Evolutionary conservation across 83 land plant species (phyloP).

Genomic region (Picea abies): DNA sequence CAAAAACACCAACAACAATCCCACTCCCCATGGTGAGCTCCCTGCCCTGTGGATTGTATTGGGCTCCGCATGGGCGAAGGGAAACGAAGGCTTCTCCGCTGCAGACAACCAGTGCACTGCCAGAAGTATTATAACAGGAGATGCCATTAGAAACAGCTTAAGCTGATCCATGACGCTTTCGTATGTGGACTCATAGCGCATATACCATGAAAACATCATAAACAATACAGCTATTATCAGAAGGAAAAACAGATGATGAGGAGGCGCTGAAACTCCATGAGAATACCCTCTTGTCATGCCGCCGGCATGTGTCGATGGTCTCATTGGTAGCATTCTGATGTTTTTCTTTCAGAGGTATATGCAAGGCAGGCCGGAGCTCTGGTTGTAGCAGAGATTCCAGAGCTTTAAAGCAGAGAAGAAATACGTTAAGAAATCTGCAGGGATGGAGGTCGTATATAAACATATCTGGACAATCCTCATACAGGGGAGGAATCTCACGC

Average conservation of each 20-base stretch:
- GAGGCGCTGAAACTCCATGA: background rate
- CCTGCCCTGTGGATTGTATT: slow-evolving; percentile 31
- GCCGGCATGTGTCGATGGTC: too few species aligned
- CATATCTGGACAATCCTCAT: too few species aligned
- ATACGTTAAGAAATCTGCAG: too few species aligned
- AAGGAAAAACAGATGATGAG: slow-evolving; percentile 44
- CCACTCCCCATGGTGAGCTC: slow-evolving; percentile 65
- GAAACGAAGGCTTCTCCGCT: slow-evolving; percentile 9
- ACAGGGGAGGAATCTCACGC: too few species aligned
- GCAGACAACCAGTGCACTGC: slow-evolving; percentile 41
- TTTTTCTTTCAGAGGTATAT: too few species aligned
- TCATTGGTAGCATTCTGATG: too few species aligned
- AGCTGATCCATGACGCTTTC: slow-evolving; percentile 40
- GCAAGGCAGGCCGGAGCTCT: too few species aligned
- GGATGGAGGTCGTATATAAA: too few species aligned
- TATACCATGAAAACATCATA: slow-evolving; percentile 48
- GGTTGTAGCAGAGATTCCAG: too few species aligned
- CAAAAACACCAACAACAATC: slow-evolving; percentile 33
- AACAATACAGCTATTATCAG: slow-evolving; percentile 26
- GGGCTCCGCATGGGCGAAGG: slow-evolving; percentile 2
- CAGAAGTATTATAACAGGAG: slow-evolving; percentile 43
- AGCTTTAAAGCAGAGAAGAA: too few species aligned
- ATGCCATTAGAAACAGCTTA: slow-evolving; percentile 32
- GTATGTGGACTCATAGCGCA: slow-evolving; percentile 36
- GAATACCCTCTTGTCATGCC: too few species aligned